phyloP scores from a whole-genome alignment of 768 basidiomycete genomes.

The Pisolithus sp. region DNA sequence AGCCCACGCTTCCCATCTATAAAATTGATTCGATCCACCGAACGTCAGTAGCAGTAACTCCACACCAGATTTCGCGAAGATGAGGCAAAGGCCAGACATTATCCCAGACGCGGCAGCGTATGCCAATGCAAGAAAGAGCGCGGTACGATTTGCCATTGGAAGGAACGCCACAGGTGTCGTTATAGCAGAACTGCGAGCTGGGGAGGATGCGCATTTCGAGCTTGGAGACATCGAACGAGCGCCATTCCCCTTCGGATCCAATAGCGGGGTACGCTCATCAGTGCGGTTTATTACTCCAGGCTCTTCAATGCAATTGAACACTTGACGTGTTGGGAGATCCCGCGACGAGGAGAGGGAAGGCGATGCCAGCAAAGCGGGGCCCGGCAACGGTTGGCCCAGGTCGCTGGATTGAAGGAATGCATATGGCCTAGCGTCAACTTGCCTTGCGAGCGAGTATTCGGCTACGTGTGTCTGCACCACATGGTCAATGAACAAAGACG shows the following conservation, averaged over 20 bases:
- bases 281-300: conserved; percentile 20
- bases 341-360: conserved; percentile 31
- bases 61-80: conserved; percentile 91
- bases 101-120: conserved; percentile 88
- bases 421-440: conserved; percentile 12
- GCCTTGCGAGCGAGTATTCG: conserved; percentile 56
- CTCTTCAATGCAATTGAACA: conserved; percentile 28
- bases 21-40: conserved; percentile 72
- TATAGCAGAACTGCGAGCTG: conserved; percentile 24
- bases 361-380: conserved; percentile 25
- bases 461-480: conserved; percentile 60
- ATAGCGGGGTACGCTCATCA: conserved; percentile 52
- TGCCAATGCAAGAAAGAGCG: conserved; percentile 67
- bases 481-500: not conserved
- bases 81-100: conserved; percentile 84
- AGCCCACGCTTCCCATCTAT: conserved; percentile 79
- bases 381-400: conserved; percentile 3
- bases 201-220: conserved; percentile 15
- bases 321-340: conserved; percentile 28
- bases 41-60: conserved; percentile 80
- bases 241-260: conserved; percentile 31
- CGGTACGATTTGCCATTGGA: conserved; percentile 35
- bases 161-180: conserved; percentile 17
- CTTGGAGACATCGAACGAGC: conserved; percentile 25
- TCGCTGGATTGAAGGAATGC: conserved; percentile 5